These are phyloP conservation scores for Apiotrichum sp. DNA, from an alignment of 1,284 basidiomycete species.

Conservation along the genomic window DNA sequence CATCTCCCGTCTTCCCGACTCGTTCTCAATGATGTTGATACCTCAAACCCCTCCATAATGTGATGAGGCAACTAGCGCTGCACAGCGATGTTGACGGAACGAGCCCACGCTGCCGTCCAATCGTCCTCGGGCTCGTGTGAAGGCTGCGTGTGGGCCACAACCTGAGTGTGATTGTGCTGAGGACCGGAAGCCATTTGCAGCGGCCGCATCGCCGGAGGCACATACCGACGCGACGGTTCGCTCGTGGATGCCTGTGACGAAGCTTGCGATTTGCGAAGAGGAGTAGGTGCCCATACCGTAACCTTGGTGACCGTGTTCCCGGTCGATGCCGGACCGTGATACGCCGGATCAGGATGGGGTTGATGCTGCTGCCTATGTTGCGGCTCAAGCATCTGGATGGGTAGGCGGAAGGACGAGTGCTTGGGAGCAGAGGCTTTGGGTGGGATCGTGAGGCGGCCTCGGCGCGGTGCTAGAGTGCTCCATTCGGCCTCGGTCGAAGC, in stretches of 20 bases:
- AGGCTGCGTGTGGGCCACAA: background rate
- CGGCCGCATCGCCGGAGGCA: background rate
- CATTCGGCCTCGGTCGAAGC: background rate
- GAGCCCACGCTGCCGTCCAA: constrained; percentile 1
- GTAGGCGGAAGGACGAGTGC: background rate
- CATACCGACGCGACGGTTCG: background rate
- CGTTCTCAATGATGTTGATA: too few relatives aligned
- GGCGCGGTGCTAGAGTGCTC: background rate
- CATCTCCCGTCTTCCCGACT: too few relatives aligned
- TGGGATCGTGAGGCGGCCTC: constrained; percentile 1
- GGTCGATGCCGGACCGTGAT: too few relatives aligned
- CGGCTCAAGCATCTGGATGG: background rate
- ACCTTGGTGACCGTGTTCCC: background rate
- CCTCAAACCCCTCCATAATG: too few relatives aligned
- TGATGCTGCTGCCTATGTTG: too few relatives aligned
- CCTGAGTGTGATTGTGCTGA: background rate
- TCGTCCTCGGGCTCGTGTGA: background rate
- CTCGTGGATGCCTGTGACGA: background rate
- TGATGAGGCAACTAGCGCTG: background rate
- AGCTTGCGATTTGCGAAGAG: background rate
- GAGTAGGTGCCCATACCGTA: constrained; percentile 8
- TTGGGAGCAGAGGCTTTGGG: background rate
- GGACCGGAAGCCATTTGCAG: background rate
- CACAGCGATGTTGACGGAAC: background rate
- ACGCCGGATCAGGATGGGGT: too few relatives aligned